A percentile compares a stretch with the other conserved stretches of the same genome.
Conservation (phyloP, 257 asterid genomes). For the Coffea canephora region DNA sequence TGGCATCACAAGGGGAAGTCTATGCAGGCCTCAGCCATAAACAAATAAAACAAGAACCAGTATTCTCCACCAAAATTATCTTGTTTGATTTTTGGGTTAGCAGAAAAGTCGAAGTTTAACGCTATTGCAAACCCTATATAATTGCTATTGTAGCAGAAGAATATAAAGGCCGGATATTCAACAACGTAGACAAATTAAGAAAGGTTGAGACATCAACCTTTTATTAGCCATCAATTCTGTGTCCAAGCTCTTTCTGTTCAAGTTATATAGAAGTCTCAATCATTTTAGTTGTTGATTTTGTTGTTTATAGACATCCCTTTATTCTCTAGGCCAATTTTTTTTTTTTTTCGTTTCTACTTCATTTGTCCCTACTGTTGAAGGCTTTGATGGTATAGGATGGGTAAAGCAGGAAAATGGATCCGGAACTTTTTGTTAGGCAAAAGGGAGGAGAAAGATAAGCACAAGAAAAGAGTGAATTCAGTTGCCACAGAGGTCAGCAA, state of each 20-base stretch:
- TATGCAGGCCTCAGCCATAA: constrained; percentile 49
- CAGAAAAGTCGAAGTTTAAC: background rate
- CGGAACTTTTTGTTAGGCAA: constrained; percentile 60
- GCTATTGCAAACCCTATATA: background rate
- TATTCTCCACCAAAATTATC: background rate
- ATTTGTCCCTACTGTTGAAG: background rate
- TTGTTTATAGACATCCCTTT: background rate
- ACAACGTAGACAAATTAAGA: background rate
- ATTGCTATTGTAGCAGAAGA: background rate
- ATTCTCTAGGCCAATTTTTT: no score
- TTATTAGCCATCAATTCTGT: background rate
- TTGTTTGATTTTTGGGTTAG: background rate
- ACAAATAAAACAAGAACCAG: background rate
- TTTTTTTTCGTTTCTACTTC: background rate
- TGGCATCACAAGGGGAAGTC: constrained; percentile 44
- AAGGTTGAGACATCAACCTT: background rate
- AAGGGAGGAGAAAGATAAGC: constrained; percentile 45
- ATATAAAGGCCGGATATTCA: background rate
- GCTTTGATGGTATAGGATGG: constrained; percentile 36
- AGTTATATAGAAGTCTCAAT: background rate
- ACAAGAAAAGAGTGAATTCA: constrained; percentile 35
- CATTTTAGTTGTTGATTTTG: background rate
- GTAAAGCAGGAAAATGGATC: constrained; percentile 73
- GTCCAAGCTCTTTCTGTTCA: background rate
- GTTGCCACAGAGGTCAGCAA: constrained; percentile 6